phyloP scores from a whole-genome alignment of 2,329 filamentous ascomycete species.

The Sclerotinia trifoliorum region DNA sequence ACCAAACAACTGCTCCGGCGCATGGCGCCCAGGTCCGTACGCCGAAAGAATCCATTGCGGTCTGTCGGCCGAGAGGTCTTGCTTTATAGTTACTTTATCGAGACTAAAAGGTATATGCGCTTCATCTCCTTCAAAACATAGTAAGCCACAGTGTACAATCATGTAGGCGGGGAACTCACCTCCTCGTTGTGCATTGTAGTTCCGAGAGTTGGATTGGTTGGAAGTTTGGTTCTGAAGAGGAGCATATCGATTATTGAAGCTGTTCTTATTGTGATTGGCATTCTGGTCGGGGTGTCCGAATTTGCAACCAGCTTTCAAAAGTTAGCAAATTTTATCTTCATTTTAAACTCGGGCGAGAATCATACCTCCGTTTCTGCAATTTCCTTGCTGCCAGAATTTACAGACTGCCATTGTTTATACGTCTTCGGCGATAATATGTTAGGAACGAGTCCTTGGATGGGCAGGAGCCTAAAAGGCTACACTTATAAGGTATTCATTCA shows the following conservation, averaged over 20 bases:
- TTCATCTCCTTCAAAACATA: slow-evolving; percentile 7
- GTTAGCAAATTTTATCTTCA: slow-evolving; percentile 20
- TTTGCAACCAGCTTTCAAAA: slow-evolving; percentile 53
- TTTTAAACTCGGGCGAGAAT: neutral
- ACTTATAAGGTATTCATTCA: slow-evolving; percentile 16
- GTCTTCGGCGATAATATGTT: neutral
- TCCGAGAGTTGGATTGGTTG: slow-evolving; percentile 26
- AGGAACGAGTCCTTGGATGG: neutral
- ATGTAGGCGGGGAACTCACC: slow-evolving; percentile 19
- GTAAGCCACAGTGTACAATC: slow-evolving; percentile 8
- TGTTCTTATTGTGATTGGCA: slow-evolving; percentile 34
- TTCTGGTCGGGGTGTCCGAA: slow-evolving; percentile 52
- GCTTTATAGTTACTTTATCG: slow-evolving; percentile 54
- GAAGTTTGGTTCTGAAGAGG: slow-evolving; percentile 30
- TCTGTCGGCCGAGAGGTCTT: slow-evolving; percentile 67
- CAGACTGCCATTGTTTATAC: slow-evolving; percentile 43
- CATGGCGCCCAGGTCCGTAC: slow-evolving; percentile 75
- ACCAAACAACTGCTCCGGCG: slow-evolving; percentile 81
- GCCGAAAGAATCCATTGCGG: slow-evolving; percentile 85
- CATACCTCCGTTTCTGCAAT: slow-evolving; percentile 52
- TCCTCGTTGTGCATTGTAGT: slow-evolving; percentile 30
- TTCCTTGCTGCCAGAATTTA: slow-evolving; percentile 62
- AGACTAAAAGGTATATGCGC: slow-evolving; percentile 31
- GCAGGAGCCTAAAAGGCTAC: slow-evolving; percentile 10
- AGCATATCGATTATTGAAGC: slow-evolving; percentile 40